Evolutionary conservation across 2,329 filamentous ascomycete genomes (phyloP).

Genomic region (Xylariomycetidae sp.): DNA sequence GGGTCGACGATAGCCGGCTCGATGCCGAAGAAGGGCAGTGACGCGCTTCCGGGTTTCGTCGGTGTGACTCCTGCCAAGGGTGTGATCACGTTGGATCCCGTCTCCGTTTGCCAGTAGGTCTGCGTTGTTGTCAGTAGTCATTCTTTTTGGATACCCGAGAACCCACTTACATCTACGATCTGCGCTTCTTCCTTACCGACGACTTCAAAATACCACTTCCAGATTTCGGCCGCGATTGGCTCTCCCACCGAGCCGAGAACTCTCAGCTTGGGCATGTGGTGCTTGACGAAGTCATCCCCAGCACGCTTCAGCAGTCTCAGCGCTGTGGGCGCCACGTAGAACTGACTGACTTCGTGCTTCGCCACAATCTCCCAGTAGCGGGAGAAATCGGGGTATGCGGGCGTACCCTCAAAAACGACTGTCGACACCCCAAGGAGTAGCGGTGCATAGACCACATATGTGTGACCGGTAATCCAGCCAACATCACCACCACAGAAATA

Average conservation of each 20-base stretch:
- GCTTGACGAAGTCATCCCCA: conserved; percentile 85
- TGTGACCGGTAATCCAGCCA: conserved; percentile 98
- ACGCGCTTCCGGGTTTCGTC: conserved; percentile 94
- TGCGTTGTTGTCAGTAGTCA: conserved; percentile 31
- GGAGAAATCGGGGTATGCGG: conserved; percentile 95
- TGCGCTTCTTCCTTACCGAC: conserved; percentile 93
- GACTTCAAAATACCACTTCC: conserved; percentile 98
- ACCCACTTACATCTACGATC: conserved; percentile 75
- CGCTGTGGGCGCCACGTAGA: conserved; percentile 96
- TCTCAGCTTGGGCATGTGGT: conserved; percentile 81
- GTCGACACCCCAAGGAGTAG: conserved; percentile 88
- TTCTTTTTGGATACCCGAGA: not conserved
- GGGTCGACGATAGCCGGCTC: conserved; percentile 97
- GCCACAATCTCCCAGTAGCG: conserved; percentile 98
- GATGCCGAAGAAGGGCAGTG: conserved; percentile 95
- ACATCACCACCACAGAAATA: conserved; percentile 99
- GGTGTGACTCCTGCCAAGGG: conserved; percentile 89
- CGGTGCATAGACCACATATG: conserved; percentile 95
- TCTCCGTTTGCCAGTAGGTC: conserved; percentile 99
- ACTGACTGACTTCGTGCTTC: conserved; percentile 91
- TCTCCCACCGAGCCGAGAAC: conserved; percentile 94
- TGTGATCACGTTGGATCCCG: conserved; percentile 91
- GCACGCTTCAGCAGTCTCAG: conserved; percentile 91
- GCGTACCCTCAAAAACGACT: conserved; percentile 96
- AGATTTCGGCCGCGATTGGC: conserved; percentile 94